Evolutionary conservation across 352 stramenopile species (phyloP), one percentile per base, ranked within the genome.

Genomic region (Globisporangium lucens): DNA sequence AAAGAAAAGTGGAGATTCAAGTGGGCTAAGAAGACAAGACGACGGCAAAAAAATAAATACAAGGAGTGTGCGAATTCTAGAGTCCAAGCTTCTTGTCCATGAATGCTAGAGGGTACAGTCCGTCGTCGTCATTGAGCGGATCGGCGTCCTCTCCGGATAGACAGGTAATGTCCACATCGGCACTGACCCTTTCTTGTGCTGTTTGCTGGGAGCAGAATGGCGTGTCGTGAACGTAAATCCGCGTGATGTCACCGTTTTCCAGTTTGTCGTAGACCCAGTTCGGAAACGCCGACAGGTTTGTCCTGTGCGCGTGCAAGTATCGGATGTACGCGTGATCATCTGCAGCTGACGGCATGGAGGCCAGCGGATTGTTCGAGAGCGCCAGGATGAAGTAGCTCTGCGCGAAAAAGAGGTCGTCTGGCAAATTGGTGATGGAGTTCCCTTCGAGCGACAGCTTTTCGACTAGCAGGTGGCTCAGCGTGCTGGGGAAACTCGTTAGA

Each of bases 361-460:
- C 15, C 4, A 89, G 30, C 8, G 75, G 70, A 38, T 79, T 84
- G 56, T 35, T 51, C 2, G 72, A 72, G 6, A 84, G 57, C 15
- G 63, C 70, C 22, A 84, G 55, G 6, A 73, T 56, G 27, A 72
- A 67, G 51, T 74, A 80, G 46, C 43, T 62, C n/a, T 77, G 64
- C 2, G 59, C 38, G 1, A 63, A 24, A 22, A 53, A 58, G 30
- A 81, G 60, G 12, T 78, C 67, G 4, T 46, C 46, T 3, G 76
- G 70, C 0, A 80, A 59, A 1, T 43, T 38, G 41, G 62, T 17
- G 29, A 84, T 73, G 1, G 38, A 46, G 36, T 82, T 84, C 56
- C 69, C 70, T 29, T 75, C 72, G 3, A 84, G 64, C 8, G 76
- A 83, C 2, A 83, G 55, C 29, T 79, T 73, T 10, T 68, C 68